Conservation (phyloP, 257 asterid species). For the Ajuga chamaepitys region DNA sequence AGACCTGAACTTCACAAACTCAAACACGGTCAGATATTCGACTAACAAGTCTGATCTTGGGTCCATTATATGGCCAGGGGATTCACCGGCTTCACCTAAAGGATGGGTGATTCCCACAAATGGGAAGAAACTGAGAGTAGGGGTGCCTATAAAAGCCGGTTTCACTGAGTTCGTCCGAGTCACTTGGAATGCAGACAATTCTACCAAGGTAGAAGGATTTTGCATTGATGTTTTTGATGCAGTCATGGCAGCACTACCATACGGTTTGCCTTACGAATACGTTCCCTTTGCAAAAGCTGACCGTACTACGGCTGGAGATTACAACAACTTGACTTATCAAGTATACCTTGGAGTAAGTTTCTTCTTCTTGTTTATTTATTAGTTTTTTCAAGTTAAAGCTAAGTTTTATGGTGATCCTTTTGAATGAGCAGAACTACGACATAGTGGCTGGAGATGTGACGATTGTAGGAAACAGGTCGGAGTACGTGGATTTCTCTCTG, state of each 20-base stretch:
- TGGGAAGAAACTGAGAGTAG: constrained; percentile 35
- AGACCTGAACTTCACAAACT: background rate
- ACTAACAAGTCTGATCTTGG: constrained; percentile 24
- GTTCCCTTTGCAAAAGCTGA: constrained; percentile 32
- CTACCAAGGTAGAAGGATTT: constrained; percentile 27
- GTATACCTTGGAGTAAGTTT: constrained; percentile 35
- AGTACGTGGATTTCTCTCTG: constrained; percentile 41
- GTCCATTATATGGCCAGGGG: constrained; percentile 51
- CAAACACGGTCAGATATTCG: background rate
- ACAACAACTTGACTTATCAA: constrained; percentile 28
- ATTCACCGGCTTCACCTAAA: constrained; percentile 22
- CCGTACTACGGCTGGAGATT: constrained; percentile 18
- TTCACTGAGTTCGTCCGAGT: constrained; percentile 34
- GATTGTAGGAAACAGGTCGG: constrained; percentile 39
- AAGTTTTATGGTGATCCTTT: background rate
- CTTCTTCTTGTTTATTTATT: background rate
- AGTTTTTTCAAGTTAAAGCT: background rate
- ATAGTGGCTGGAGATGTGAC: constrained; percentile 44
- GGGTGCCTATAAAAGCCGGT: constrained; percentile 35
- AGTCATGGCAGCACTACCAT: constrained; percentile 35
- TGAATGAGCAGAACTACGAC: constrained; percentile 26
- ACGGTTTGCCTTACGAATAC: constrained; percentile 34
- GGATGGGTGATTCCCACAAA: constrained; percentile 55
- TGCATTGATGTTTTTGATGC: constrained; percentile 46
- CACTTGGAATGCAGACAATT: constrained; percentile 19